phyloP scores from a whole-genome alignment of 352 stramenopile genomes.

The Pythium periplocum region DNA sequence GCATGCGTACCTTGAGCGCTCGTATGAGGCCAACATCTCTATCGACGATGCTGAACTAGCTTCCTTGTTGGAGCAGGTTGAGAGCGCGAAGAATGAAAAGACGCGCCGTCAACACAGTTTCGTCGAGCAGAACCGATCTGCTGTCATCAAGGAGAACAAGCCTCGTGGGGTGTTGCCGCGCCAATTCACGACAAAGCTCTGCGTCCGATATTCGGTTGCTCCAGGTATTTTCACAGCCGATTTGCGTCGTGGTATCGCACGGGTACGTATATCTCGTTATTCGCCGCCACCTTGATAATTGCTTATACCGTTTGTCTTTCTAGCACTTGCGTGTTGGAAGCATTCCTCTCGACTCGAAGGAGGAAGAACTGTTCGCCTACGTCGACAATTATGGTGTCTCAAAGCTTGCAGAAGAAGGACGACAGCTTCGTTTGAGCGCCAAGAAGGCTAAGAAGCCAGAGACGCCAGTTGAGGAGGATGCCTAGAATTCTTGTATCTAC shows the following conservation, averaged over 20 bases:
- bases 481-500: no score
- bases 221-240: constrained; percentile 75
- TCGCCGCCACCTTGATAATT: constrained; percentile 10
- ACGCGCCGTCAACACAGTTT: constrained; percentile 39
- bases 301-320: constrained; percentile 3
- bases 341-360: constrained; percentile 42
- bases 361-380: constrained; percentile 58
- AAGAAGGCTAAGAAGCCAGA: no score
- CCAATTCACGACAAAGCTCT: constrained; percentile 78
- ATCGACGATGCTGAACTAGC: constrained; percentile 40
- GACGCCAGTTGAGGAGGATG: no score
- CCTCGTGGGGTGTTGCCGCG: constrained; percentile 52
- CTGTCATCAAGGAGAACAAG: constrained; percentile 27
- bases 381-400: constrained; percentile 46
- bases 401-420: constrained; percentile 51
- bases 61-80: constrained; percentile 27
- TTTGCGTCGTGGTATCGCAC: constrained; percentile 48
- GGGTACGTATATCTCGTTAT: constrained; percentile 26
- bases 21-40: constrained; percentile 40
- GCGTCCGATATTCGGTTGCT: constrained; percentile 58
- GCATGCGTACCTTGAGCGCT: constrained; percentile 51
- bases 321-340: constrained; percentile 60
- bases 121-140: constrained; percentile 45
- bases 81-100: constrained; percentile 29
- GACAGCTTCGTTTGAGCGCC: constrained; percentile 43